Evolutionary conservation across 2,329 filamentous ascomycete species (phyloP).

Genomic region (Botryosphaeria dothidea): DNA sequence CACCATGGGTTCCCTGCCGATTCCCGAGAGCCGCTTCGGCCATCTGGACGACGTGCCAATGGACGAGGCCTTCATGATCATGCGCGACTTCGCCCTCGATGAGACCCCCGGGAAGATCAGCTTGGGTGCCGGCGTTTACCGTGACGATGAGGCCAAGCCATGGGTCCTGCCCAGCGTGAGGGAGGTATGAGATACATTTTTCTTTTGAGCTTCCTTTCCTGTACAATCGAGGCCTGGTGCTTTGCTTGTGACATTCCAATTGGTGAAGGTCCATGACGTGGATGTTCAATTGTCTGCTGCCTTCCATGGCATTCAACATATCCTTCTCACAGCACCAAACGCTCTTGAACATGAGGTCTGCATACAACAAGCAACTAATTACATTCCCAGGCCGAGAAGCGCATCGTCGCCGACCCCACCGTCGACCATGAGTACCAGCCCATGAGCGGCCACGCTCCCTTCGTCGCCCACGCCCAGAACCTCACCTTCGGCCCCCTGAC

Average conservation of each 20-base stretch:
- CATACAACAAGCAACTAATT: neutral
- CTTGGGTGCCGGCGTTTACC: conserved; percentile 43
- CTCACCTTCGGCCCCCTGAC: conserved; percentile 28
- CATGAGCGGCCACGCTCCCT: conserved; percentile 25
- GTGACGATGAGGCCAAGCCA: conserved; percentile 37
- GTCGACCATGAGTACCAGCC: conserved; percentile 29
- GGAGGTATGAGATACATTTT: conserved; percentile 6
- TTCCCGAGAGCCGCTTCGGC: conserved; percentile 16
- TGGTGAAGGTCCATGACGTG: too few relatives aligned
- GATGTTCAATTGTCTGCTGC: neutral
- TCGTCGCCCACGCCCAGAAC: conserved; percentile 28
- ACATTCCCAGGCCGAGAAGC: conserved; percentile 18
- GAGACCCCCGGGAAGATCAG: conserved; percentile 38
- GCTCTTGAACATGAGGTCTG: neutral
- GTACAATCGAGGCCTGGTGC: too few relatives aligned
- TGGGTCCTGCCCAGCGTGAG: conserved; percentile 42
- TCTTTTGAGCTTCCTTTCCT: neutral
- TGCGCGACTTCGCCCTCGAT: conserved; percentile 20
- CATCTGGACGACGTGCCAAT: conserved; percentile 7
- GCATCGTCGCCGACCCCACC: conserved; percentile 14
- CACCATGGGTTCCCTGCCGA: conserved; percentile 15
- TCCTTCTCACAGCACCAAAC: neutral
- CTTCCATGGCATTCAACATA: too few relatives aligned
- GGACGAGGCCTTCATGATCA: conserved; percentile 20
- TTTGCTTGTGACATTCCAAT: neutral